These are phyloP conservation scores for Trametes gibbosa DNA, from an alignment of 768 basidiomycete species.

Conservation along the genomic window DNA sequence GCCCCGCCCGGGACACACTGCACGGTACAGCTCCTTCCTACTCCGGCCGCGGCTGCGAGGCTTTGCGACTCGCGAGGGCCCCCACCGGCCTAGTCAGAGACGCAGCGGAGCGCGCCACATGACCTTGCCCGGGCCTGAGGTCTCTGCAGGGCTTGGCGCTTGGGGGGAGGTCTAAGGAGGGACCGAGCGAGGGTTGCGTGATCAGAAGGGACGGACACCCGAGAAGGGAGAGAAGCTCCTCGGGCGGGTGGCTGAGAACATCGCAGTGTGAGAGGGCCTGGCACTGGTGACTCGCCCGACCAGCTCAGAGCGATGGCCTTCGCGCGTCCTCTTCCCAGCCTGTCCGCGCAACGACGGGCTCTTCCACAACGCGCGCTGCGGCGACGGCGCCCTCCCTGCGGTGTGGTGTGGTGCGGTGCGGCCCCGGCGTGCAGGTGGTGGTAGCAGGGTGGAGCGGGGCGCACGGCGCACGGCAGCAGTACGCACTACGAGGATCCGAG, in stretches of 20 bases:
- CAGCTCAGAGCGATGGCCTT: no score
- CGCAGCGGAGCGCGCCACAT: slow-evolving; percentile 10
- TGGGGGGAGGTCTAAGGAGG: no score
- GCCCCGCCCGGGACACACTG: not conserved
- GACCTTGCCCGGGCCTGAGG: slow-evolving; percentile 4
- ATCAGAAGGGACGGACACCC: slow-evolving; percentile 2
- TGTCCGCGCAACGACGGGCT: not conserved
- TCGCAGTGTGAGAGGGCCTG: slow-evolving; percentile 14
- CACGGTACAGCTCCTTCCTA: slow-evolving; percentile 5
- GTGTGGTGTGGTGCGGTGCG: not conserved
- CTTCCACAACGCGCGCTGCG: not conserved
- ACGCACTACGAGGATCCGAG: slow-evolving; percentile 9
- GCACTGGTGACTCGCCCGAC: no score
- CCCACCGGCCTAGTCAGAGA: slow-evolving; percentile 5
- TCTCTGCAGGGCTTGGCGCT: no score
- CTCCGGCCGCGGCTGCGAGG: not conserved
- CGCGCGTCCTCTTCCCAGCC: slow-evolving; percentile 3
- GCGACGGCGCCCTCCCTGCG: not conserved
- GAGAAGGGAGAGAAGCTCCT: not conserved
- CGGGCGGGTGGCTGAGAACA: slow-evolving; percentile 6
- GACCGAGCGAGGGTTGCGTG: slow-evolving; percentile 3
- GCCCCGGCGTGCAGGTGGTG: not conserved
- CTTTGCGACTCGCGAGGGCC: no score
- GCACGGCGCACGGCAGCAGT: not conserved
- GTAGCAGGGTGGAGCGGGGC: not conserved